Percentiles rank a stretch among this genome's conserved stretches.
These are phyloP conservation scores for Nevesoporus exiguus DNA, from an alignment of 768 basidiomycete genomes.

Conservation along the genomic window DNA sequence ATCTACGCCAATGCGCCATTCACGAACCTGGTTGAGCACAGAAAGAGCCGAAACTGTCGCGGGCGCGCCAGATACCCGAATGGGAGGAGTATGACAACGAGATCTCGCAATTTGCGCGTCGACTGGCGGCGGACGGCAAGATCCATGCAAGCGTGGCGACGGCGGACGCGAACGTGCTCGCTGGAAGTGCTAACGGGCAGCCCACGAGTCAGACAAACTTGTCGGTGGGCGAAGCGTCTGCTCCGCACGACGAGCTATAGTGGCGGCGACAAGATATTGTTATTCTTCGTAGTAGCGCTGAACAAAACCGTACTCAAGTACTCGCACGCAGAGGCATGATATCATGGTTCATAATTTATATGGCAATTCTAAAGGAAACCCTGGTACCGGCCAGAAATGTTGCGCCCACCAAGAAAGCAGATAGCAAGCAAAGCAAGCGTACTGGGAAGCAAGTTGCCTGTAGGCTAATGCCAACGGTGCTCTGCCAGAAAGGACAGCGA, in stretches of 20 bases:
- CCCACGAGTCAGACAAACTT: not conserved
- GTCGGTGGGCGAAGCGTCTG: not conserved
- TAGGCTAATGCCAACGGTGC: too few relatives aligned
- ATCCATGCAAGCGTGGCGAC: slow-evolving; percentile 66
- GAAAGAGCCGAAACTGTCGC: slow-evolving; percentile 95
- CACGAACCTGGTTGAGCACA: slow-evolving; percentile 32
- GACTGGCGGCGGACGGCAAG: slow-evolving; percentile 65
- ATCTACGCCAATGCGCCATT: not conserved
- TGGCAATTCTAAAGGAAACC: too few relatives aligned
- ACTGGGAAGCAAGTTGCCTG: too few relatives aligned
- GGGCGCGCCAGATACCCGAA: slow-evolving; percentile 94
- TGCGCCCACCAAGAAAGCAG: too few relatives aligned
- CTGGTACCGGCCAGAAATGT: too few relatives aligned
- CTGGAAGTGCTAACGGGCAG: slow-evolving; percentile 44
- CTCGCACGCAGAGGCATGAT: too few relatives aligned
- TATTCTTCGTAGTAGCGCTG: too few relatives aligned
- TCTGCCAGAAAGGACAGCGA: too few relatives aligned
- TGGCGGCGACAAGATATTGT: not conserved
- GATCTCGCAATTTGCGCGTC: slow-evolving; percentile 77
- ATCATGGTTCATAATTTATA: too few relatives aligned
- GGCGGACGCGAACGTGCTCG: slow-evolving; percentile 67
- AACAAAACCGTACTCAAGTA: too few relatives aligned
- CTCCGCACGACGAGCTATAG: slow-evolving; percentile 22
- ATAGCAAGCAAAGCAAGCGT: too few relatives aligned
- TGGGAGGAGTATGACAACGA: slow-evolving; percentile 95